phyloP scores from a whole-genome alignment of 2,329 filamentous ascomycete species.

The Paradendryphiella salina region DNA sequence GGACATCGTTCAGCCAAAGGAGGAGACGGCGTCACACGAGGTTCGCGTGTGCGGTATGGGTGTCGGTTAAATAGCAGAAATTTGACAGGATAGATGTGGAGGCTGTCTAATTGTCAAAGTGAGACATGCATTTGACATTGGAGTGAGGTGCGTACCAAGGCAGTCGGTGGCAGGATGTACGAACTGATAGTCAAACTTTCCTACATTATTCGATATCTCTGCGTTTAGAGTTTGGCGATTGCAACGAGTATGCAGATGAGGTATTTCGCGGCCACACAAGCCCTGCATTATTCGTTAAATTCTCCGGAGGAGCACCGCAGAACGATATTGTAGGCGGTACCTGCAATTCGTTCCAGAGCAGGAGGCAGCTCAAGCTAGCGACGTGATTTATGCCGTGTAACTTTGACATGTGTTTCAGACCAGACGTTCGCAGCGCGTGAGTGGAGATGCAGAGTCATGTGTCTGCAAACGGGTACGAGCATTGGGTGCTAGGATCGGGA shows the following conservation, averaged over 20 bases:
- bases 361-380: slow-evolving; percentile 1
- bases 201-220: neutral
- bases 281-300: slow-evolving; percentile 7
- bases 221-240: slow-evolving; percentile 4
- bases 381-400: slow-evolving; percentile 9
- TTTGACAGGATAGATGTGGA: slow-evolving; percentile 9
- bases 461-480: slow-evolving; percentile 16
- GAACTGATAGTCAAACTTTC: neutral
- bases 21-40: slow-evolving; percentile 11
- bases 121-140: slow-evolving; percentile 10
- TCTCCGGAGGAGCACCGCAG: slow-evolving; percentile 13
- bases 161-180: neutral
- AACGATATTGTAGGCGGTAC: slow-evolving; percentile 7
- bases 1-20: slow-evolving; percentile 3
- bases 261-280: slow-evolving; percentile 12
- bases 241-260: slow-evolving; percentile 10
- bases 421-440: slow-evolving; percentile 20
- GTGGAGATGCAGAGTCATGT: slow-evolving; percentile 13
- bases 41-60: slow-evolving; percentile 10
- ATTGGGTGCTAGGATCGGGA: slow-evolving; percentile 8
- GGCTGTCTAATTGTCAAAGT: slow-evolving; percentile 2
- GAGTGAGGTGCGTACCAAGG: slow-evolving; percentile 4
- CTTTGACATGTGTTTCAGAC: slow-evolving; percentile 14
- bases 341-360: slow-evolving; percentile 2
- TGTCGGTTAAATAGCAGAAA: slow-evolving; percentile 6